These are phyloP conservation scores for Cylindrotheca fusiformis DNA, from an alignment of 108 stramenopile genomes.

Conservation along the genomic window DNA sequence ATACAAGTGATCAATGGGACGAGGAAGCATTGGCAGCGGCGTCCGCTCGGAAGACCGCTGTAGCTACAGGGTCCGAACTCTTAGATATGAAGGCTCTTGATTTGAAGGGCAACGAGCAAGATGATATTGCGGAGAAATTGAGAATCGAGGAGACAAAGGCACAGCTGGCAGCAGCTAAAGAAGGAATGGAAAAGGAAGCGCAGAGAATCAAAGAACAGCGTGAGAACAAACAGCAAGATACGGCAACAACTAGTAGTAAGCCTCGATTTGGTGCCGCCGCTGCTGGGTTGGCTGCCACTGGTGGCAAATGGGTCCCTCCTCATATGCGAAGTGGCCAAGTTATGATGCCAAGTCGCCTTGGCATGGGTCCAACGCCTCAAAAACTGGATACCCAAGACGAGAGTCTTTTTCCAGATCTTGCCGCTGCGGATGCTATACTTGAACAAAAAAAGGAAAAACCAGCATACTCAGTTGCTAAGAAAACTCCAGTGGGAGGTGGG, in stretches of 20 bases:
- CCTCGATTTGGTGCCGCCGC: constrained; percentile 29
- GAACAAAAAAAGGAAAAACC: constrained; percentile 57
- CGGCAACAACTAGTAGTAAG: constrained; percentile 8
- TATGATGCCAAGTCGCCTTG: constrained; percentile 24
- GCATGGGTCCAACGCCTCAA: constrained; percentile 9
- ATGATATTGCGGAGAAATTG: constrained; percentile 79
- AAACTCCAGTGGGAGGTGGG: constrained; percentile 56
- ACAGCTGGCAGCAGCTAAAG: constrained; percentile 71
- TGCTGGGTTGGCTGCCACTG: constrained; percentile 19
- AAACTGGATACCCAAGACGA: constrained; percentile 67
- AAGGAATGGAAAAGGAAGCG: constrained; percentile 88
- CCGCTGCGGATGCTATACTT: constrained; percentile 75
- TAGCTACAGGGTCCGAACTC: constrained; percentile 51
- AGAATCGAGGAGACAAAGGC: constrained; percentile 85
- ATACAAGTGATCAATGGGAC: constrained; percentile 59
- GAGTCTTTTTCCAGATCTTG: constrained; percentile 83
- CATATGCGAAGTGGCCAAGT: constrained; percentile 35
- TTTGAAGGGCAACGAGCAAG: constrained; percentile 44
- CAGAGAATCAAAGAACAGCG: constrained; percentile 68
- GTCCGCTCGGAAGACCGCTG: constrained; percentile 23
- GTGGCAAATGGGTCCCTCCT: constrained; percentile 67
- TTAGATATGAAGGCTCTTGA: constrained; percentile 78
- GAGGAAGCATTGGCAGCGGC: constrained; percentile 57
- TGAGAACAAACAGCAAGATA: constrained; percentile 58
- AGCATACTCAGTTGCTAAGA: constrained; percentile 38